Conservation (phyloP, 225 moss, liverwort and hornwort species). For the Physcomitrium patens region DNA sequence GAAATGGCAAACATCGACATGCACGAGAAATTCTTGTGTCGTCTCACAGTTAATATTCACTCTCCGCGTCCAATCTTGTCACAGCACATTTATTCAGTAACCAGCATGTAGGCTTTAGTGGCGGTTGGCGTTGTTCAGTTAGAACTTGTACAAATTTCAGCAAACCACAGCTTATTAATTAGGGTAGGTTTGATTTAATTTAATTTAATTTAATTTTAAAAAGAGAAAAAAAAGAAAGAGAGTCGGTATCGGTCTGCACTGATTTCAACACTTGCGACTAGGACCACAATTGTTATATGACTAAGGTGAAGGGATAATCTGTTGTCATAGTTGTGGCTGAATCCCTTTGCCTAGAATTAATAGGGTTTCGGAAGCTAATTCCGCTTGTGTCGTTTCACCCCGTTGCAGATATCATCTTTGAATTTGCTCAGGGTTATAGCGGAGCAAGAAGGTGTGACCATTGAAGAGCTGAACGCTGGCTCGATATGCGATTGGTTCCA, state of each 20-base stretch:
- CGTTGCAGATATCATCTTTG: conserved; percentile 79
- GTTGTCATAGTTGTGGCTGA: neutral
- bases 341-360: neutral
- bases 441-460: conserved; percentile 80
- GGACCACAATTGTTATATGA: too few relatives aligned
- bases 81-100: neutral
- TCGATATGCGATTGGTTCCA: conserved; percentile 93
- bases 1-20: conserved; percentile 88
- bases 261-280: neutral
- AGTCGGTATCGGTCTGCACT: neutral
- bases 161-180: neutral
- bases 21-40: conserved; percentile 92
- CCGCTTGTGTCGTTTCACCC: neutral
- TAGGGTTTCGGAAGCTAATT: neutral
- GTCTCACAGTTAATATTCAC: conserved; percentile 62
- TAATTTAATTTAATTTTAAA: too few relatives aligned
- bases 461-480: conserved; percentile 83
- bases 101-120: neutral
- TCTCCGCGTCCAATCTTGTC: neutral
- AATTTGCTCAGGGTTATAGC: conserved; percentile 80
- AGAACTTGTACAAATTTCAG: neutral
- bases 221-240: too few relatives aligned
- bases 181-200: conserved; percentile 11
- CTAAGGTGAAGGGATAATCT: too few relatives aligned
- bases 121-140: neutral